Conservation (phyloP, 2,329 filamentous ascomycete genomes). For the Pezicula carpinea region DNA sequence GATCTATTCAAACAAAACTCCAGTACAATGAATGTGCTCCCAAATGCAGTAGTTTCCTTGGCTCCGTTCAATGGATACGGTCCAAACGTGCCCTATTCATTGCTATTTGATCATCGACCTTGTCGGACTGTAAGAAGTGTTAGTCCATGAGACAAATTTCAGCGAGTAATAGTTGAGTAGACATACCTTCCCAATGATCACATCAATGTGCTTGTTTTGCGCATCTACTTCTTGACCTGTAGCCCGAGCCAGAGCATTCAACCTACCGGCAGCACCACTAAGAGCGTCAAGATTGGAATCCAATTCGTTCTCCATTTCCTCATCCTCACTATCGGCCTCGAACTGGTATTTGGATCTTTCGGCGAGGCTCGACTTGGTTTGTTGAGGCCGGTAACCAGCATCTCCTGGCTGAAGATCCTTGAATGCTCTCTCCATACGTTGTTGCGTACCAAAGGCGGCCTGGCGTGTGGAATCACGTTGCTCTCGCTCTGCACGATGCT, state of each 20-base stretch:
- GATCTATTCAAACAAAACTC: background rate
- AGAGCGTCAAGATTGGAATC: conserved; percentile 59
- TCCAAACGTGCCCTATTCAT: conserved; percentile 61
- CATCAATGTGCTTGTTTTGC: conserved; percentile 74
- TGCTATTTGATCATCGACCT: conserved; percentile 74
- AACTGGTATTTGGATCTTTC: conserved; percentile 73
- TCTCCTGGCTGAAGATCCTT: conserved; percentile 34
- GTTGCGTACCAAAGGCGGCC: conserved; percentile 45
- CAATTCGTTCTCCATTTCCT: conserved; percentile 64
- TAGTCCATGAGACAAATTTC: conserved; percentile 18
- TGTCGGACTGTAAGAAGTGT: conserved; percentile 60
- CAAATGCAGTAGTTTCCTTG: no score
- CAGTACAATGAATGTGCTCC: no score
- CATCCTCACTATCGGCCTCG: conserved; percentile 46
- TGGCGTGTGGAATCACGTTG: conserved; percentile 59
- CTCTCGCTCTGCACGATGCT: conserved; percentile 61
- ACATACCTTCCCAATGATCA: conserved; percentile 72
- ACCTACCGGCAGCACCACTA: conserved; percentile 56
- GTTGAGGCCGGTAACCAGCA: conserved; percentile 22
- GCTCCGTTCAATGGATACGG: conserved; percentile 22
- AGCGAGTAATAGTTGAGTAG: background rate
- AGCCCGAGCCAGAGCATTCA: conserved; percentile 70
- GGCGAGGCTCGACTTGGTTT: conserved; percentile 38
- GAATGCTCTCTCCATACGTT: conserved; percentile 49
- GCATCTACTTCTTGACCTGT: conserved; percentile 71